phyloP scores from a whole-genome alignment of 108 stramenopile species.

The Cyclostephanos tholiformis region DNA sequence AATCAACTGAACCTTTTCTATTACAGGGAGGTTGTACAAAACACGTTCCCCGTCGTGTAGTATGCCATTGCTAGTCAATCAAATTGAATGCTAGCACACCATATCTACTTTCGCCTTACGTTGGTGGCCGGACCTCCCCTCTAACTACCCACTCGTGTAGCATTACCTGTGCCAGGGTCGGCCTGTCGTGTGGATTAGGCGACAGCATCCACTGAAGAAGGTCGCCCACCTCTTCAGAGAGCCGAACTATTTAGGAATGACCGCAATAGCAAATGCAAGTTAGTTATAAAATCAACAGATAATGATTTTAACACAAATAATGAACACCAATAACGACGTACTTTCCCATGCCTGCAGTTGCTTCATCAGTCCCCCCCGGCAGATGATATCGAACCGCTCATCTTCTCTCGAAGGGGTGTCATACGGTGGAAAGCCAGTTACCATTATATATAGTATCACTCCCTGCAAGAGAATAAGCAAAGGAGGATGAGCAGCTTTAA shows the following conservation, averaged over 20 bases:
- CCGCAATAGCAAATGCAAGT: not conserved
- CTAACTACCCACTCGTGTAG: constrained; percentile 58
- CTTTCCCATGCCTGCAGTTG: constrained; percentile 79
- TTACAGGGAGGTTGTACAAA: too few species aligned
- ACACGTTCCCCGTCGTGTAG: too few species aligned
- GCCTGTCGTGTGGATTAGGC: constrained; percentile 52
- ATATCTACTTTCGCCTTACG: not conserved
- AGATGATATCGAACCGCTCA: constrained; percentile 83
- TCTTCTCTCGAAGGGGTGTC: constrained; percentile 77
- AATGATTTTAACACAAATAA: not conserved
- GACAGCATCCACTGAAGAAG: constrained; percentile 63
- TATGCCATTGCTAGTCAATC: too few species aligned
- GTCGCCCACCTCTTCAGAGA: constrained; percentile 46
- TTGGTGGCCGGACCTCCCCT: constrained; percentile 31
- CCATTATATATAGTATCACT: constrained; percentile 94
- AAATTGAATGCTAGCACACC: not conserved
- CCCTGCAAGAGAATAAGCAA: constrained; percentile 45
- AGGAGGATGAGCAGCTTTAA: not conserved
- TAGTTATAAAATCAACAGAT: not conserved
- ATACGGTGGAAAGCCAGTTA: constrained; percentile 94
- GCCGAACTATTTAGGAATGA: constrained; percentile 21
- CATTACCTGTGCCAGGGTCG: constrained; percentile 58
- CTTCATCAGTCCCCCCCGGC: constrained; percentile 60
- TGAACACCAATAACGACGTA: constrained; percentile 15
- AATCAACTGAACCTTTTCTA: too few species aligned